Base-by-base conservation (phyloP, 2,329 filamentous ascomycete species). In the Tolypocladium ovalisporum region DNA sequence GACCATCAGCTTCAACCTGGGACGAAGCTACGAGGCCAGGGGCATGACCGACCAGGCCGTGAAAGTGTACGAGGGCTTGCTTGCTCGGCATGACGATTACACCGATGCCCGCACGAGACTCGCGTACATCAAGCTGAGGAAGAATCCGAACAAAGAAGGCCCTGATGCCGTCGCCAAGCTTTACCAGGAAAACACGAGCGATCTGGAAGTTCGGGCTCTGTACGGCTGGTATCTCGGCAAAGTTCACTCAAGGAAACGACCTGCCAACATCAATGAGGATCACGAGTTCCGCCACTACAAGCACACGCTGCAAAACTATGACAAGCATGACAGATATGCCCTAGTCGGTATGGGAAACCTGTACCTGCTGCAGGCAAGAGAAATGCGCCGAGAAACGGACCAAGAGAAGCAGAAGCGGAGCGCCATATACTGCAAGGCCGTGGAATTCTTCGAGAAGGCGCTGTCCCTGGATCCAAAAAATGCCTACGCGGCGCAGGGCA, bases 381-480 rank as follows among this genome's bases (percentile, higher is more conserved):
- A 99, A 71, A 97, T 97, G 91, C 88, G 90, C 35, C 85, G 92
- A 54, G 89, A 94, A 60, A 89, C 89, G 0, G 94, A 97, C 10
- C 80, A 85, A 59, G 93, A 99, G 59, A 96, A 90, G 73, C 88
- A 96, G 66, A 96, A 95, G 76, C 86, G 92, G 56, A 88, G 87
- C 58, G 89, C 88, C 64, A 87, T 85, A 60, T 99, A 97, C 69
- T 85, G 86, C 68, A 91, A 93, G 63, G 92, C 94, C 0, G 92
- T 97, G 13, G 95, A 99, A 69, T 99, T 99, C 73, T 99, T 97
- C 65, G 94, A 97, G 70, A 99, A 99, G 75, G 93, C 93, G 5
- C 77, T 99, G 27, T 90, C 95, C 61, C 77, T 99, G n/a, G 94
- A 99, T 67, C 86, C 91, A 0, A 91, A 88, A 75, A 99, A 97